Evolutionary conservation across 1,284 basidiomycete genomes (phyloP).

Genomic region (Uromyces viciae-fabae): DNA sequence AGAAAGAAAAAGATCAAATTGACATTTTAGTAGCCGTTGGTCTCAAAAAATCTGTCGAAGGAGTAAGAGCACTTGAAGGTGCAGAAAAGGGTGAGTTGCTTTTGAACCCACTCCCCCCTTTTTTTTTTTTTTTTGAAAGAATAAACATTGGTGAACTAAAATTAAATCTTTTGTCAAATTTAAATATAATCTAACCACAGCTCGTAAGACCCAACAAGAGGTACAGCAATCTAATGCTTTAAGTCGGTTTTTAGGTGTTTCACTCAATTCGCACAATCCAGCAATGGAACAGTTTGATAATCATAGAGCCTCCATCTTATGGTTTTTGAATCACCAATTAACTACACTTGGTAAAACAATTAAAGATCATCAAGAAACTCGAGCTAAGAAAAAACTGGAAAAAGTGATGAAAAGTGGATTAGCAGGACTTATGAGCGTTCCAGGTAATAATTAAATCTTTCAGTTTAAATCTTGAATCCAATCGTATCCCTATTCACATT

Average conservation of each 20-base stretch:
- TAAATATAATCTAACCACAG: conserved; percentile 44
- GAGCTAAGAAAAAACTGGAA: conserved; percentile 74
- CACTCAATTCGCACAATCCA: conserved; percentile 65
- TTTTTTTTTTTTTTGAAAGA: conserved; percentile 47
- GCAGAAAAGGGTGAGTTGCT: conserved; percentile 71
- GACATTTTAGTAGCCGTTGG: conserved; percentile 80
- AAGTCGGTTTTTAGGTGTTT: conserved; percentile 58
- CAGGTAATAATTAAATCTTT: too few relatives aligned
- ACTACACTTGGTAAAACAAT: conserved; percentile 72
- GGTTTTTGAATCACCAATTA: conserved; percentile 74
- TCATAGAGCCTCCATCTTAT: conserved; percentile 76
- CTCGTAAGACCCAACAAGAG: conserved; percentile 66
- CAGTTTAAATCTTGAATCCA: too few relatives aligned
- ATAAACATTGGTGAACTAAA: too few relatives aligned
- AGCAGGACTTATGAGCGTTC: conserved; percentile 50
- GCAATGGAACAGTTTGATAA: conserved; percentile 71
- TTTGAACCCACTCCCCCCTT: conserved; percentile 42
- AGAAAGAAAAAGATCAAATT: conserved; percentile 83
- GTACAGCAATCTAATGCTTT: conserved; percentile 11
- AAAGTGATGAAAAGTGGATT: conserved; percentile 73
- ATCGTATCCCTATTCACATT: too few relatives aligned
- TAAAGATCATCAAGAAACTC: conserved; percentile 81
- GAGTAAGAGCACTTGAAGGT: conserved; percentile 76
- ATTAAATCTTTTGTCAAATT: conserved; percentile 47
- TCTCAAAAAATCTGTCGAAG: conserved; percentile 72